These are phyloP conservation scores for Aspergillus sp. DNA, from an alignment of 2,329 filamentous ascomycete species.

Conservation along the genomic window DNA sequence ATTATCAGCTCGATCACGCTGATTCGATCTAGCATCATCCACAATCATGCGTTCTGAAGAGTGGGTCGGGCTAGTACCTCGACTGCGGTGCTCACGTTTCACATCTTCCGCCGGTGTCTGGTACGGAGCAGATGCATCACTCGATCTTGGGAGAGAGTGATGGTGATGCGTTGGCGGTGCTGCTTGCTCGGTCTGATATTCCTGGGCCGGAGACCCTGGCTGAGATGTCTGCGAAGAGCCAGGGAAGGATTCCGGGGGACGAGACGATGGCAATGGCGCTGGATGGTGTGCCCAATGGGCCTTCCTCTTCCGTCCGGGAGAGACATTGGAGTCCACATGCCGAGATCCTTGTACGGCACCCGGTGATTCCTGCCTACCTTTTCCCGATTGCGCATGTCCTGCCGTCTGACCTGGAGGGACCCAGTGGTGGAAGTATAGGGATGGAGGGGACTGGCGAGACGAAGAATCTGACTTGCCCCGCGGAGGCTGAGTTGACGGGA, in stretches of 20 bases:
- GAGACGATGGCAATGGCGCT: slow-evolving; percentile 54
- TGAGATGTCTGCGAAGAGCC: slow-evolving; percentile 8
- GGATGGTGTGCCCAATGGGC: slow-evolving; percentile 58
- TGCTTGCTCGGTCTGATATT: neutral
- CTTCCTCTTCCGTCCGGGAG: slow-evolving; percentile 79
- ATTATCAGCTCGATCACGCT: neutral
- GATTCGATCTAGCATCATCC: neutral
- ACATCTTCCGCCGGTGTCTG: slow-evolving; percentile 2
- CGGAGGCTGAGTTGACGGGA: slow-evolving; percentile 56
- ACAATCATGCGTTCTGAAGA: neutral
- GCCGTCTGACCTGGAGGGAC: slow-evolving; percentile 74
- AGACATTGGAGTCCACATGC: slow-evolving; percentile 67
- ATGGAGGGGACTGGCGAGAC: slow-evolving; percentile 67
- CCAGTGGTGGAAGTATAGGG: slow-evolving; percentile 92
- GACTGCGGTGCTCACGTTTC: neutral
- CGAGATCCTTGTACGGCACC: slow-evolving; percentile 50
- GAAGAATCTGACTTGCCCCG: slow-evolving; percentile 57
- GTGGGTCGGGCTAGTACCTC: neutral
- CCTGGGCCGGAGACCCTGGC: slow-evolving; percentile 37
- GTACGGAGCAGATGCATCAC: slow-evolving; percentile 13
- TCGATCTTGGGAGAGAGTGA: slow-evolving; percentile 3
- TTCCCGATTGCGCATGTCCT: slow-evolving; percentile 74
- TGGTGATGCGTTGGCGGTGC: slow-evolving; percentile 6
- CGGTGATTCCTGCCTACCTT: slow-evolving; percentile 57
- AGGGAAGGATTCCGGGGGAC: slow-evolving; percentile 42